Conservation (phyloP, 2,329 filamentous ascomycete genomes). For the Dactylella cylindrospora region DNA sequence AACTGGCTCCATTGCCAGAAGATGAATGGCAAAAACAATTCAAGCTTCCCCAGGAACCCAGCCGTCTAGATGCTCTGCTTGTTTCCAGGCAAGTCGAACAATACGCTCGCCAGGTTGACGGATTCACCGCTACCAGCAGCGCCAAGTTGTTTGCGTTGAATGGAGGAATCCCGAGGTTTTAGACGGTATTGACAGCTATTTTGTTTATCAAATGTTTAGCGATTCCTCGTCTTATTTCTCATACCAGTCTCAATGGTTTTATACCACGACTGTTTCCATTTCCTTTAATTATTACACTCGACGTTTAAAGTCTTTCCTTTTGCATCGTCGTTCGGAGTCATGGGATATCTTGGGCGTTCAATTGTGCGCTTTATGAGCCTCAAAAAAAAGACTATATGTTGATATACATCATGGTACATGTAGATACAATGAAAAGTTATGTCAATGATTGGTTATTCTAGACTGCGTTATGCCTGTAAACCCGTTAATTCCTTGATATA, state of each 20-base stretch:
- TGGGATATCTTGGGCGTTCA: constrained; percentile 39
- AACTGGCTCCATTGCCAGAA: constrained; percentile 85
- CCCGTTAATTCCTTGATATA: constrained; percentile 6
- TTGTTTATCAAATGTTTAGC: constrained; percentile 28
- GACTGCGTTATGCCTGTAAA: no score
- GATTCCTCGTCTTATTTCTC: constrained; percentile 4
- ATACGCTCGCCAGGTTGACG: constrained; percentile 95
- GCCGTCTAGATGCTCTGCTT: constrained; percentile 86
- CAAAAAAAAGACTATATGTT: constrained; percentile 32
- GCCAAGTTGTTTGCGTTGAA: constrained; percentile 98
- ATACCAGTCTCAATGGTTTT: constrained; percentile 14
- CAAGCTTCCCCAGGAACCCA: constrained; percentile 95
- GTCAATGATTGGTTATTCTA: no score
- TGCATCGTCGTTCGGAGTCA: constrained; percentile 42
- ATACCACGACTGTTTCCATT: constrained; percentile 42
- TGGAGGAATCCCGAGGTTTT: constrained; percentile 53
- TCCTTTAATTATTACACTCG: constrained; percentile 36
- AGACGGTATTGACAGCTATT: constrained; percentile 7
- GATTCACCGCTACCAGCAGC: constrained; percentile 85
- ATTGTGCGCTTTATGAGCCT: constrained; percentile 20
- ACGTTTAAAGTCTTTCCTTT: no score
- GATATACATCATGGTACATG: constrained; percentile 29
- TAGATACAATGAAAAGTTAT: constrained; percentile 27
- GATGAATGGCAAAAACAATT: constrained; percentile 98
- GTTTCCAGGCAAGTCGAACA: constrained; percentile 96